Conservation (phyloP, 1,139 yeast species). For the Protomyces lactucae-debilis region DNA sequence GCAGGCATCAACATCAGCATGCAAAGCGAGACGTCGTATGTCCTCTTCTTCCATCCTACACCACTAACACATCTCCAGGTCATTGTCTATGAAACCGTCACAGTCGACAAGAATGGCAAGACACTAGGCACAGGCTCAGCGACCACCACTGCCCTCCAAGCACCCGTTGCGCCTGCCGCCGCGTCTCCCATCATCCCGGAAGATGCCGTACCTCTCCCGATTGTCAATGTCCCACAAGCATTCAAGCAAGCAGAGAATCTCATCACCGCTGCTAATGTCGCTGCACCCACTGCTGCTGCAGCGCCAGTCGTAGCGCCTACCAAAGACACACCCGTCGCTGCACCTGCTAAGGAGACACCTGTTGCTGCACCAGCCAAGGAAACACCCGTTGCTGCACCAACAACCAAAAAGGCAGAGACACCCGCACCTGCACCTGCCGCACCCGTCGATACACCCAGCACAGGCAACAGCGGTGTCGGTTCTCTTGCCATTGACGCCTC, state of each 20-base stretch:
- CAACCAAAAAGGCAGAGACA: background rate
- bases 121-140: slow-evolving; percentile 5
- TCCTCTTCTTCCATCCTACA: background rate
- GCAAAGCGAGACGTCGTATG: slow-evolving; percentile 13
- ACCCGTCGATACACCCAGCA: background rate
- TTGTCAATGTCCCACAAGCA: background rate
- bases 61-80: background rate
- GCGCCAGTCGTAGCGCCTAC: background rate
- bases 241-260: background rate
- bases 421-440: background rate
- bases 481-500: background rate
- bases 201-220: background rate
- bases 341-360: background rate
- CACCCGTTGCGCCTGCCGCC: slow-evolving; percentile 45
- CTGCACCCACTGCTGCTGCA: background rate
- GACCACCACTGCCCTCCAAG: slow-evolving; percentile 27
- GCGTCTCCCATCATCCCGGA: slow-evolving; percentile 44
- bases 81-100: slow-evolving; percentile 13
- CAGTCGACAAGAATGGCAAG: slow-evolving; percentile 10
- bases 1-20: slow-evolving; percentile 10
- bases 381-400: background rate
- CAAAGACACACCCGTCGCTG: background rate
- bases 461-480: background rate
- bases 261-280: background rate
- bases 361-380: background rate